Base-by-base conservation (phyloP, 83 land plant species). In the Picea mariana region DNA sequence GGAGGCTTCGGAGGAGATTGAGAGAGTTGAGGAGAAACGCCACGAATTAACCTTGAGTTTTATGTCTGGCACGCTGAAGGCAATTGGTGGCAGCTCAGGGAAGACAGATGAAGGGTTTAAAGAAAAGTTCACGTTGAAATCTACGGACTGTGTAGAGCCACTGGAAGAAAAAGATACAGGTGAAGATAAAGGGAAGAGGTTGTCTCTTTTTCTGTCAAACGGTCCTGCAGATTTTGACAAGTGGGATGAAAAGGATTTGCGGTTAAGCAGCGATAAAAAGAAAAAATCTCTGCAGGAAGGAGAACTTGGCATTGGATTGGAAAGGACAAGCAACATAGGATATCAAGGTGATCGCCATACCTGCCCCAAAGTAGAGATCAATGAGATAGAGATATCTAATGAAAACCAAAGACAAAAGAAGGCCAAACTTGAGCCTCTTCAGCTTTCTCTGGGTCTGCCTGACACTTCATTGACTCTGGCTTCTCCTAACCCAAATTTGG, bases 401-500 rank as follows among this genome's bases (percentile, higher is more conserved):
- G 76, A 72, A 38, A 40, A 72, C 20, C 24, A 24, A 77, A 77
- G 18, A 24, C 73, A 85, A 79, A 89, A 89, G 47, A 89, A 86
- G 78, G 66, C 88, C 0, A 82, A 67, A 11, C 17, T 86, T 61
- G 94, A 92, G 83, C 87, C 92, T 0, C 90, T 93, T 34, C 89
- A 93, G 67, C 91, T 93, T 15, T 89, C 96, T 38, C 91, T 93
- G 75, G 86, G 87, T 67, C 77, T 91, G 62, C 96, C 96, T 11
- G 85, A 81, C 79, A 81, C 85, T 47, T 84, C 87, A 23, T 24
- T 81, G 44, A 86, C 88, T 82, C 78, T 78, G 49, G 67, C 84
- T 64, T 78, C 85, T 17, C 64, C 62, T 59, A 67, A 67, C 67
- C 21, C 68, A 23, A 62, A 31, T 9, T 79, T 55, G n/a, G 82